A percentile compares a stretch with the other conserved stretches of the same genome.
Conservation (phyloP, 768 basidiomycete genomes). For the Podaxis sp. region DNA sequence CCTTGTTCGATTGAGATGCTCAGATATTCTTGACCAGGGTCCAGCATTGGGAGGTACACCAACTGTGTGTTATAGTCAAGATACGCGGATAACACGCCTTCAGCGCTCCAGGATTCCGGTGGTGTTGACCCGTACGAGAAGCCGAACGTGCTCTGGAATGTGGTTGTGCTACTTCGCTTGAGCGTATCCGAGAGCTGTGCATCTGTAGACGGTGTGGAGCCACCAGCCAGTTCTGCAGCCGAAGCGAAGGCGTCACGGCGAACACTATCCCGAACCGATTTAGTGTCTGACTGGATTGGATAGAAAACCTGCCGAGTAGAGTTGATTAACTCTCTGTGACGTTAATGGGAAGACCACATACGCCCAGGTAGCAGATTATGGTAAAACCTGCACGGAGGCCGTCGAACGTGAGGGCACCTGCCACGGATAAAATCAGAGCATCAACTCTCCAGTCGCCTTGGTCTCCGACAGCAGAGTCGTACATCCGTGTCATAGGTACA, state of each 20-base stretch:
- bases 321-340: neutral
- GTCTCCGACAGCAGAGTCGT: neutral
- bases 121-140: neutral
- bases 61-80: neutral
- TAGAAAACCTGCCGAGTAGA: neutral
- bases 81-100: neutral
- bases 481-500: no score
- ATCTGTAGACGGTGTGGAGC: neutral
- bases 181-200: neutral
- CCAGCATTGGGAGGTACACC: neutral
- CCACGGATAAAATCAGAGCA: no score
- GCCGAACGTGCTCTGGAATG: neutral
- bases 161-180: neutral
- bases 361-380: neutral
- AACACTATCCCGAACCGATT: neutral
- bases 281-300: neutral
- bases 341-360: neutral
- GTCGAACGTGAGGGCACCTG: neutral
- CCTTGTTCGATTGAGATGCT: neutral
- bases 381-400: neutral
- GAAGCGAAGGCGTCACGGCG: neutral
- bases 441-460: no score
- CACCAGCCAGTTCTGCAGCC: neutral
- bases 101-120: neutral
- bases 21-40: neutral